These are phyloP conservation scores for Metrosideros polymorpha DNA, from an alignment of 441 rosid species.

Conservation along the genomic window DNA sequence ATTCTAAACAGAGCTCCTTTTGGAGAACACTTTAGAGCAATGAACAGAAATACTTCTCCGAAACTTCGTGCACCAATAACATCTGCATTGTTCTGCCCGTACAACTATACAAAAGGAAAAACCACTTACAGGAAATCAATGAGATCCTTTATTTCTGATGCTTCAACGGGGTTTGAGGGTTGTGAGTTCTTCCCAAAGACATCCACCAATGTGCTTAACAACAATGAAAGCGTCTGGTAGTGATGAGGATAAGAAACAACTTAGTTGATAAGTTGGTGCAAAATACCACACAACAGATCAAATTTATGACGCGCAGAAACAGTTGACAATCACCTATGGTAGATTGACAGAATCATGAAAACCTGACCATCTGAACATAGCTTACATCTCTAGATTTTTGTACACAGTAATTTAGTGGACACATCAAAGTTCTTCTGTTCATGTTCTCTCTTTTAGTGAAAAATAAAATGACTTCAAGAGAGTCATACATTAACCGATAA, in stretches of 20 bases:
- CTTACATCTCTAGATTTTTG: neutral
- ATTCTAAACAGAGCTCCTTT: neutral
- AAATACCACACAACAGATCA: neutral
- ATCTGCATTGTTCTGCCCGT: neutral
- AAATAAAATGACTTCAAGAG: neutral
- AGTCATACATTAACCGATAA: neutral
- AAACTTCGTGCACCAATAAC: neutral
- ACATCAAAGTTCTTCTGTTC: neutral
- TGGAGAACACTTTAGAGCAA: neutral
- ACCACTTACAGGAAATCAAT: slow-evolving; percentile 78
- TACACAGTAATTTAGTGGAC: neutral
- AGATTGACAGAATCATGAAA: neutral
- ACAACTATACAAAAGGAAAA: neutral
- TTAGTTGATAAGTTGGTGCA: neutral
- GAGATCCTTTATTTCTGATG: slow-evolving; percentile 79
- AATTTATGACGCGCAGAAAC: neutral
- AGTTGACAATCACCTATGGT: neutral
- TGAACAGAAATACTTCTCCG: neutral
- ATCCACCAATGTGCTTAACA: slow-evolving; percentile 60
- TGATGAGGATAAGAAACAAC: neutral
- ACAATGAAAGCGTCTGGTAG: slow-evolving; percentile 56
- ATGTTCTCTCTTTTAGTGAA: neutral
- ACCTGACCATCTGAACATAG: neutral
- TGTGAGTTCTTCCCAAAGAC: slow-evolving; percentile 71
- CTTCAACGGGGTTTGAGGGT: slow-evolving; percentile 47